Conservation (phyloP, 345 rosid genomes). For the Eucalyptus urophylla region DNA sequence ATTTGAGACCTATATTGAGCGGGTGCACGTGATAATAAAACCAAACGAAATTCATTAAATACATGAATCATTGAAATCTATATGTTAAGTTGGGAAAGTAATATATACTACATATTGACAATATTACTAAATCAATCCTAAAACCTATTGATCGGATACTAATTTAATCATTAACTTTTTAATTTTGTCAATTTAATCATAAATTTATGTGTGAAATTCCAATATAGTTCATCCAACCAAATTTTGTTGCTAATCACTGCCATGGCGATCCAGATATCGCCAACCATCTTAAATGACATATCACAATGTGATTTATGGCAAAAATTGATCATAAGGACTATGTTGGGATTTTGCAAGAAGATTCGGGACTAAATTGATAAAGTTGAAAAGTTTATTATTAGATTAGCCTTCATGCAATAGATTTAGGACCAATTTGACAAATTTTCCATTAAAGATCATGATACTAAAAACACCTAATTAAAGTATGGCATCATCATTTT, state of each 20-base stretch:
- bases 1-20: neutral
- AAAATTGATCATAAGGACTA: fast-evolving
- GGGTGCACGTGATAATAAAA: neutral
- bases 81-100: neutral
- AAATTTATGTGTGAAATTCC: fast-evolving
- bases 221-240: neutral
- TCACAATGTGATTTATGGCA: fast-evolving
- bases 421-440: fast-evolving
- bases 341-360: fast-evolving
- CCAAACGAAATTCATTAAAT: neutral
- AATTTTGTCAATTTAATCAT: neutral
- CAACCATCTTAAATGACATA: neutral
- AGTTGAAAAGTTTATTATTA: fast-evolving
- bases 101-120: neutral
- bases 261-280: fast-evolving
- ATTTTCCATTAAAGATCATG: neutral
- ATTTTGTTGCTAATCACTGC: fast-evolving
- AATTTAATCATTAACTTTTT: fast-evolving
- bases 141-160: fast-evolving
- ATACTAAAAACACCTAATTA: neutral
- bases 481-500: neutral
- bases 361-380: fast-evolving
- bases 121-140: neutral
- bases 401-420: fast-evolving
- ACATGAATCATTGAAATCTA: neutral